Evolutionary conservation across 805 yeast species (phyloP).

Genomic region (Wickerhamia fluorescens): DNA sequence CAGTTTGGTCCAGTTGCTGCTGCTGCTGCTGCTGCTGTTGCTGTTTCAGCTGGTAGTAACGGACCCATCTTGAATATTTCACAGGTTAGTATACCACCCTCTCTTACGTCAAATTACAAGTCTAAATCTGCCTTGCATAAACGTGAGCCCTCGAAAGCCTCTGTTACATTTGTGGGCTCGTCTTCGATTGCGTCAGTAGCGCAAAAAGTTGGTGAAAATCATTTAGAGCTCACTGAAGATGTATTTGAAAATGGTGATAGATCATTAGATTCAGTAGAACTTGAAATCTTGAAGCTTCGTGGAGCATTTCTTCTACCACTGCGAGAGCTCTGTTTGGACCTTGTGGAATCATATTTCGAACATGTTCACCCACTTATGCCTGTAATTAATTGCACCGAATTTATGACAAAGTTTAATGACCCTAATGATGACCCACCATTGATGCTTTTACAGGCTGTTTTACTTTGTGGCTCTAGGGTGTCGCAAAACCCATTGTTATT

Average conservation of each 20-base stretch:
- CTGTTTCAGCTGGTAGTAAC: too few species aligned
- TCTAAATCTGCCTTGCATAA: slow-evolving; percentile 20
- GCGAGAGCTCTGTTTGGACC: slow-evolving; percentile 48
- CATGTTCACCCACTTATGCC: slow-evolving; percentile 66
- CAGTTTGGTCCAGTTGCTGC: too few species aligned
- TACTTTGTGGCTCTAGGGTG: slow-evolving; percentile 62
- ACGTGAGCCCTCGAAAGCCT: slow-evolving; percentile 24
- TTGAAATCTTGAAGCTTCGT: slow-evolving; percentile 53
- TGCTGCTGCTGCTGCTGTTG: too few species aligned
- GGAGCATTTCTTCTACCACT: slow-evolving; percentile 72
- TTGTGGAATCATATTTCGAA: slow-evolving; percentile 55
- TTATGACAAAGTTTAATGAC: slow-evolving; percentile 49
- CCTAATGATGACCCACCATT: slow-evolving; percentile 56
- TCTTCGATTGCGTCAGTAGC: slow-evolving; percentile 44
- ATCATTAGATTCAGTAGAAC: slow-evolving; percentile 49
- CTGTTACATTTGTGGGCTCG: slow-evolving; percentile 47
- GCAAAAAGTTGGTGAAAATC: slow-evolving; percentile 41
- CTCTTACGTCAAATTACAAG: slow-evolving; percentile 35
- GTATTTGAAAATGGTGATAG: slow-evolving; percentile 27
- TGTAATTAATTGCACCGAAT: slow-evolving; percentile 53
- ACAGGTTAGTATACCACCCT: slow-evolving; percentile 36
- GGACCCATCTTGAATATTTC: slow-evolving; percentile 38
- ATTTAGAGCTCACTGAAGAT: slow-evolving; percentile 38
- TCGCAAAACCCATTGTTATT: slow-evolving; percentile 45
- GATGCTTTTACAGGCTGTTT: slow-evolving; percentile 58